Conservation (phyloP, 495 filamentous ascomycete species). For the Xylaria cubensis region DNA sequence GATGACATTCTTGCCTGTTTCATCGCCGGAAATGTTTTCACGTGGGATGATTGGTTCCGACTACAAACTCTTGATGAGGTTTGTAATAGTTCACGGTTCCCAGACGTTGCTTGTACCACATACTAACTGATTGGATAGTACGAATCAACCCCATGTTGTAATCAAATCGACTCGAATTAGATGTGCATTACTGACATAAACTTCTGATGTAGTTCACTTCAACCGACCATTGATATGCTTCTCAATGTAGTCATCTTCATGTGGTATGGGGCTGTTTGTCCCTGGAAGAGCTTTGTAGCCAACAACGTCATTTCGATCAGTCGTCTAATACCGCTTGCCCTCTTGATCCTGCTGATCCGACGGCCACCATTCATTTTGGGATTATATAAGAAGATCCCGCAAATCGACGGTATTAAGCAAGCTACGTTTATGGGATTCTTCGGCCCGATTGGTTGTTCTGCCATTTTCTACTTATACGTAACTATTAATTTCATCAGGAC, state of each 20-base stretch:
- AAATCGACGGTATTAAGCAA: slow-evolving; percentile 68
- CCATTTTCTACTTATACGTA: slow-evolving; percentile 88
- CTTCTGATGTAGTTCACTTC: slow-evolving; percentile 59
- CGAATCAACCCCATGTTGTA: neutral
- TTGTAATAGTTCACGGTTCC: slow-evolving; percentile 13
- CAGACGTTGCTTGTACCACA: neutral
- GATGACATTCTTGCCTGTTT: slow-evolving; percentile 95
- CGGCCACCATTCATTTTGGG: slow-evolving; percentile 78
- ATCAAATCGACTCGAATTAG: neutral
- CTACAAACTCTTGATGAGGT: slow-evolving; percentile 82
- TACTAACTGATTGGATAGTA: slow-evolving; percentile 24
- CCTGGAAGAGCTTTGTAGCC: slow-evolving; percentile 73
- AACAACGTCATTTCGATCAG: slow-evolving; percentile 78
- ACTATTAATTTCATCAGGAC: slow-evolving; percentile 69
- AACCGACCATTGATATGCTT: slow-evolving; percentile 86
- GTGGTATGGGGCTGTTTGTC: slow-evolving; percentile 90
- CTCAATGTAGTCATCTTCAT: slow-evolving; percentile 82
- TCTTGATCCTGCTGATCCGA: slow-evolving; percentile 81
- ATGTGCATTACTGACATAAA: neutral
- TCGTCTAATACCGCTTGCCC: slow-evolving; percentile 76
- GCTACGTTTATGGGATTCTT: slow-evolving; percentile 91
- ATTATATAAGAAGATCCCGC: slow-evolving; percentile 77
- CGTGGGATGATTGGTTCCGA: slow-evolving; percentile 93
- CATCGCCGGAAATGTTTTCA: slow-evolving; percentile 90
- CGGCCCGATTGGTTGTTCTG: slow-evolving; percentile 92